A percentile compares a stretch with the other conserved stretches of the same genome.
phyloP scores from a whole-genome alignment of 1,284 basidiomycete species.

The Ustilago trichophora region DNA sequence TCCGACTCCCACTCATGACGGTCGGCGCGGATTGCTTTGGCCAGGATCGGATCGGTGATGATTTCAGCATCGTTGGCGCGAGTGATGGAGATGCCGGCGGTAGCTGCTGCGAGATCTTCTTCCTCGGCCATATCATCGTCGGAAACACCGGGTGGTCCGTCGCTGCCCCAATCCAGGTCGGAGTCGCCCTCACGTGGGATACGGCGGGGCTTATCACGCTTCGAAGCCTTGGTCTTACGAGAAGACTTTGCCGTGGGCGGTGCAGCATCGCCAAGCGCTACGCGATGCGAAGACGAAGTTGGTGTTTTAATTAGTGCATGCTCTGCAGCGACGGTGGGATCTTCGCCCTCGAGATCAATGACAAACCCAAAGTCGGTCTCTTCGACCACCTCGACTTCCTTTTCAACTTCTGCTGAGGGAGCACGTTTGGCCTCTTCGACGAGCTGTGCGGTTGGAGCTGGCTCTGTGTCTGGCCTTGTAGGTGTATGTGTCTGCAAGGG shows the following conservation, averaged over 20 bases:
- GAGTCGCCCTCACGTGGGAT: conserved; percentile 55
- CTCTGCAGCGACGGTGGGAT: conserved; percentile 1
- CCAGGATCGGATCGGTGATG: conserved; percentile 35
- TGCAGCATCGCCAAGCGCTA: conserved; percentile 36
- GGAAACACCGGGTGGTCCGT: conserved; percentile 46
- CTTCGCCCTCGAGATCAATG: conserved; percentile 44
- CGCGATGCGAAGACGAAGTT: conserved; percentile 10
- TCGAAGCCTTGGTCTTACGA: conserved; percentile 11
- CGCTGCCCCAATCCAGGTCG: conserved; percentile 62
- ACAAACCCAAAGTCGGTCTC: conserved; percentile 26
- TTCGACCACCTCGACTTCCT: conserved; percentile 10
- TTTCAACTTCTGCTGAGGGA: conserved; percentile 11
- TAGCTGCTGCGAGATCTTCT: conserved; percentile 25
- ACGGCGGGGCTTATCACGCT: conserved; percentile 16
- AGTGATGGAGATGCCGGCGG: conserved; percentile 42
- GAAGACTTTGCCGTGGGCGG: background rate
- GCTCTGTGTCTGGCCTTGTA: background rate
- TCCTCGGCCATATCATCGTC: conserved; percentile 12
- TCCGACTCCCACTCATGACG: conserved; percentile 43
- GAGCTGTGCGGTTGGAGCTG: background rate
- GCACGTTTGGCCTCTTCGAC: background rate
- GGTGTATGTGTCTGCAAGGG: conserved; percentile 6
- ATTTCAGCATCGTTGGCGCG: conserved; percentile 10
- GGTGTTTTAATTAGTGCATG: background rate
- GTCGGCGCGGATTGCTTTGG: conserved; percentile 38